Evolutionary conservation across 2,329 filamentous ascomycete genomes (phyloP).

Genomic region (Ceratocystis papillata): DNA sequence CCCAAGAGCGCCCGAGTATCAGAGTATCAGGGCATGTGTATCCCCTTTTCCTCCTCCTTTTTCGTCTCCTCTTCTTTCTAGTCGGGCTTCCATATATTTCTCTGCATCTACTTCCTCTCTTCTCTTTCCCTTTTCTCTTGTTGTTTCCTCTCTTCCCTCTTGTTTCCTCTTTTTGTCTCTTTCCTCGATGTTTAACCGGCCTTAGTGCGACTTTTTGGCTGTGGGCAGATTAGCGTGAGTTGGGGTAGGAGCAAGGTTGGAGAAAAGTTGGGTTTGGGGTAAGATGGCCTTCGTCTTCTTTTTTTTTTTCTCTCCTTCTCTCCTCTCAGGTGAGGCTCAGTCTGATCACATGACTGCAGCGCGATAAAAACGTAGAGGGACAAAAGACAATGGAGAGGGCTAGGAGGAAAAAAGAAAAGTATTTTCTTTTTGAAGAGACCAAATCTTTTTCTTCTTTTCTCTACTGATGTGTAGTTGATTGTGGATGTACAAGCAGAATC

Average conservation of each 20-base stretch:
- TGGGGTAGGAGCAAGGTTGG: background rate
- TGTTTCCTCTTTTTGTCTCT: background rate
- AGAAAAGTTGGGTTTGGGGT: background rate
- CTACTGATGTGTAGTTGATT: background rate
- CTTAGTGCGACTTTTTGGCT: background rate
- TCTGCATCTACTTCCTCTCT: background rate
- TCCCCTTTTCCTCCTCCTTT: background rate
- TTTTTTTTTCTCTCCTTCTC: background rate
- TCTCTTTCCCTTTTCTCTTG: background rate
- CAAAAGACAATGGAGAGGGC: background rate
- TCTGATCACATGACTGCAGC: background rate
- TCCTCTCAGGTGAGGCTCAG: background rate
- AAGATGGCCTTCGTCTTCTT: background rate
- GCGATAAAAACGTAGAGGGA: background rate
- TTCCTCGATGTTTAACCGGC: background rate
- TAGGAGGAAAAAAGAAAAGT: background rate
- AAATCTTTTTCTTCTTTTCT: background rate
- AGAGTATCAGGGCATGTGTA: background rate
- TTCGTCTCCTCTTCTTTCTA: background rate
- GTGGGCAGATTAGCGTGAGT: too few relatives aligned
- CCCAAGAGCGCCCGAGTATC: background rate
- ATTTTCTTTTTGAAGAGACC: background rate
- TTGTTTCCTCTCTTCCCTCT: background rate
- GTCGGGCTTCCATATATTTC: too few relatives aligned
- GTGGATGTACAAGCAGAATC: constrained; percentile 4